A percentile compares a stretch with the other conserved stretches of the same genome.
phyloP scores from a whole-genome alignment of 371 early-diverging fungal genomes.

The Mycotypha africana region DNA sequence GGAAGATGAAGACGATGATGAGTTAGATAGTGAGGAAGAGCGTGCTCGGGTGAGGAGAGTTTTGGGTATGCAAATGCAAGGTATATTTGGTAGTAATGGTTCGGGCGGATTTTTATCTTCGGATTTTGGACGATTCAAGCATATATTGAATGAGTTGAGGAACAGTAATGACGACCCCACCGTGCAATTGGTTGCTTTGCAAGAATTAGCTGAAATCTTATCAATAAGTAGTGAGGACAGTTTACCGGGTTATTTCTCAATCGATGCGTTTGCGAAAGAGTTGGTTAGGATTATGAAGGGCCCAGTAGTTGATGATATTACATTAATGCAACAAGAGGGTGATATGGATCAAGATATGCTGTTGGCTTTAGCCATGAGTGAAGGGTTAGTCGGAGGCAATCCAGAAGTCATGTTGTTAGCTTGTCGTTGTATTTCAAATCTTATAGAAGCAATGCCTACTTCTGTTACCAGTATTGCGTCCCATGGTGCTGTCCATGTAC shows the following conservation, averaged over 20 bases:
- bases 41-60: slow-evolving; percentile 30
- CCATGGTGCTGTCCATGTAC: slow-evolving; percentile 64
- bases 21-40: slow-evolving; percentile 39
- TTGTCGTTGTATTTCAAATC: slow-evolving; percentile 82
- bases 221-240: slow-evolving; percentile 69
- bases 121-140: slow-evolving; percentile 34
- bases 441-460: slow-evolving; percentile 84
- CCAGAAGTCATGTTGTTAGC: slow-evolving; percentile 81
- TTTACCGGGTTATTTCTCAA: slow-evolving; percentile 50
- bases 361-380: slow-evolving; percentile 40
- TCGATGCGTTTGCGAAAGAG: slow-evolving; percentile 52
- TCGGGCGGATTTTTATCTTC: slow-evolving; percentile 44
- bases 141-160: slow-evolving; percentile 47
- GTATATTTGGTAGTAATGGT: too few relatives aligned
- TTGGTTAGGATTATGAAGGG: slow-evolving; percentile 54
- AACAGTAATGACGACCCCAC: slow-evolving; percentile 54
- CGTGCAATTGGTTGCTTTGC: slow-evolving; percentile 59
- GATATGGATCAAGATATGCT: slow-evolving; percentile 44
- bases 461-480: slow-evolving; percentile 60
- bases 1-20: slow-evolving; percentile 25
- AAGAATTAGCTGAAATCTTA: slow-evolving; percentile 62
- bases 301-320: slow-evolving; percentile 27
- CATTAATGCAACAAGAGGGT: slow-evolving; percentile 4
- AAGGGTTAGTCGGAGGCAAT: slow-evolving; percentile 43
- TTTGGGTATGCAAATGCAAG: slow-evolving; percentile 42